A percentile compares a stretch with the other conserved stretches of the same genome.
Conservation (phyloP, 176 grass and related monocot genomes). For the Puya raimondii region DNA sequence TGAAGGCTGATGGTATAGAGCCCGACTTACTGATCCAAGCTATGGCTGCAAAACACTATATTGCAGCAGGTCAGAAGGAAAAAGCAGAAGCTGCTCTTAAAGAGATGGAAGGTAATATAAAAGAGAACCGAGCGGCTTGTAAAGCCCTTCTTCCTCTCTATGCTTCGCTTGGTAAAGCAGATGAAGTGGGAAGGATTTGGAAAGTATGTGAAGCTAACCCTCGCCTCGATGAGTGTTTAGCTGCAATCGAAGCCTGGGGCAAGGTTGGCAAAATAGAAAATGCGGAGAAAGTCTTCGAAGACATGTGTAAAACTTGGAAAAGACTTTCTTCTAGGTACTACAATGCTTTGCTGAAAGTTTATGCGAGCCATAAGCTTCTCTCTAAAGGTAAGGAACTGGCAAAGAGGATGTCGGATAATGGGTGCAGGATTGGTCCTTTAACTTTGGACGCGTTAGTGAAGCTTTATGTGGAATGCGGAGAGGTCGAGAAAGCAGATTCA, state of each 20-base stretch:
- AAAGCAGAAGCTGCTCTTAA: conserved; percentile 21
- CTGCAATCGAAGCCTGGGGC: conserved; percentile 21
- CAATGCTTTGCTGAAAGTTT: conserved; percentile 15
- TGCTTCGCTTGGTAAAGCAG: conserved; percentile 22
- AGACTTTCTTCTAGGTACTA: conserved; percentile 10
- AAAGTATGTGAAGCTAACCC: conserved; percentile 14
- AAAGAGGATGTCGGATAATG: conserved; percentile 16
- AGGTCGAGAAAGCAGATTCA: conserved; percentile 20
- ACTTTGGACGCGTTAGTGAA: conserved; percentile 24
- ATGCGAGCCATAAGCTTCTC: conserved; percentile 18
- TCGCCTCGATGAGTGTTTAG: conserved; percentile 4
- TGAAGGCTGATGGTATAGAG: conserved; percentile 15
- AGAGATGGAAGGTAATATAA: conserved; percentile 17
- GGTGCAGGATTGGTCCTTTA: conserved; percentile 17
- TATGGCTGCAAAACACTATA: conserved; percentile 12
- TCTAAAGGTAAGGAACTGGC: conserved; percentile 20
- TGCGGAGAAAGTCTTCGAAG: conserved; percentile 18
- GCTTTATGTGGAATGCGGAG: conserved; percentile 13
- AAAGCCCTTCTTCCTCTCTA: conserved; percentile 20
- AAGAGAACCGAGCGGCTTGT: conserved; percentile 10
- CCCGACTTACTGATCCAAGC: conserved; percentile 11
- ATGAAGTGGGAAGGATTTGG: conserved; percentile 26
- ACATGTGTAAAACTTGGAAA: conserved; percentile 13
- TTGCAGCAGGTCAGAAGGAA: conserved; percentile 14
- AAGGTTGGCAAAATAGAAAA: conserved; percentile 7